Evolutionary conservation across 139 green algal genomes (phyloP).

Genomic region (Tetraselmis chui): DNA sequence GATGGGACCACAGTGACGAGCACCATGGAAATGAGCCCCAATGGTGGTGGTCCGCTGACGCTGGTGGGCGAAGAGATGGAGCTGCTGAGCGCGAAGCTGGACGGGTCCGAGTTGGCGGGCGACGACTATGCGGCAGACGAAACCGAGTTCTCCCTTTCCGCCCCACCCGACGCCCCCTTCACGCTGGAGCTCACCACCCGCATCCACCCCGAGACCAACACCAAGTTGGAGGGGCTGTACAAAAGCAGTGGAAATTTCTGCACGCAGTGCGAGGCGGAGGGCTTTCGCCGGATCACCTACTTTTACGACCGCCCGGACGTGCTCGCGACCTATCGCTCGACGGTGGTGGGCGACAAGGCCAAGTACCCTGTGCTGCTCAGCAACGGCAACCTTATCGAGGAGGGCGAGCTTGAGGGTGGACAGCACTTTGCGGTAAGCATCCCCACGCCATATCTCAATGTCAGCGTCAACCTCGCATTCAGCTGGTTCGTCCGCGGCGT

Average conservation of each 20-base stretch:
- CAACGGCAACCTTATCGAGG: slow-evolving; percentile 93
- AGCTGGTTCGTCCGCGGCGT: too few relatives aligned
- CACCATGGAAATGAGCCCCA: slow-evolving; percentile 40
- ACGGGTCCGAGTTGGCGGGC: slow-evolving; percentile 27
- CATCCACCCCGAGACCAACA: slow-evolving; percentile 90
- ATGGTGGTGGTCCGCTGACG: slow-evolving; percentile 17
- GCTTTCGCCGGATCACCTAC: slow-evolving; percentile 96
- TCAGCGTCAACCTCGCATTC: too few relatives aligned
- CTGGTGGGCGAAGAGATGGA: slow-evolving; percentile 45
- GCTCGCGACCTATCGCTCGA: slow-evolving; percentile 70
- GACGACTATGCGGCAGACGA: slow-evolving; percentile 22
- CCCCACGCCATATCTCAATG: too few relatives aligned
- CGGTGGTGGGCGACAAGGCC: slow-evolving; percentile 83
- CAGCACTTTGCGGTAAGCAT: slow-evolving; percentile 55
- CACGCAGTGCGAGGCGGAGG: slow-evolving; percentile 97
- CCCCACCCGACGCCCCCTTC: slow-evolving; percentile 15
- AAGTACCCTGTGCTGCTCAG: slow-evolving; percentile 91
- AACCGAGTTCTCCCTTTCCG: slow-evolving; percentile 28
- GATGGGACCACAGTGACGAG: slow-evolving; percentile 61
- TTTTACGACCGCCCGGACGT: slow-evolving; percentile 87
- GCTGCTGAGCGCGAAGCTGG: slow-evolving; percentile 43
- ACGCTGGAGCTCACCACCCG: slow-evolving; percentile 34
- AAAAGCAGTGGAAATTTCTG: slow-evolving; percentile 92
- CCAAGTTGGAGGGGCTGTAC: slow-evolving; percentile 91
- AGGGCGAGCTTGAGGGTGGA: slow-evolving; percentile 59